A percentile compares a stretch with the other conserved stretches of the same genome.
Evolutionary conservation across 306 rosid genomes (phyloP).

Genomic region (Clitoria ternatea): DNA sequence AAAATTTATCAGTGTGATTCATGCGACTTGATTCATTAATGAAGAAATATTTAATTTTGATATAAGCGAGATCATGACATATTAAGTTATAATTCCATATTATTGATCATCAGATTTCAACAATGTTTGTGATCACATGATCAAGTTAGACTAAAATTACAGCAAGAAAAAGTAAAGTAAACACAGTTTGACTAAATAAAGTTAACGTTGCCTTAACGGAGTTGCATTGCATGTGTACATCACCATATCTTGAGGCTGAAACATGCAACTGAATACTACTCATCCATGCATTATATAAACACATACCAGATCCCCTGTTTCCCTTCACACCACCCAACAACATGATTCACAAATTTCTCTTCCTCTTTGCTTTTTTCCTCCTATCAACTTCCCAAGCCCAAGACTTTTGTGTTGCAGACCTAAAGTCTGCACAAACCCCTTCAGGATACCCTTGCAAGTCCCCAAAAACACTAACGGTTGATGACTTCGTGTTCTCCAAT

Average conservation of each 20-base stretch:
- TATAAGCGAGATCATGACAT: too few relatives aligned
- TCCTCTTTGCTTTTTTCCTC: slow-evolving; percentile 38
- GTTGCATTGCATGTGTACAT: too few relatives aligned
- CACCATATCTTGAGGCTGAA: neutral
- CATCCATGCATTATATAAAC: neutral
- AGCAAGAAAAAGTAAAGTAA: neutral
- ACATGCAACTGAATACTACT: neutral
- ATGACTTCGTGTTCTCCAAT: slow-evolving; percentile 48
- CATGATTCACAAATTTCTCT: slow-evolving; percentile 40
- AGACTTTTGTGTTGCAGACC: slow-evolving; percentile 63
- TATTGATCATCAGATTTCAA: too few relatives aligned
- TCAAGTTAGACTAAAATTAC: neutral
- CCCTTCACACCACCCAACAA: neutral
- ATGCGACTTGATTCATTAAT: too few relatives aligned
- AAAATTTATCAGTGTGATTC: too few relatives aligned
- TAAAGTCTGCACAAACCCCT: slow-evolving; percentile 32
- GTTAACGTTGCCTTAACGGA: neutral
- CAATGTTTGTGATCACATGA: too few relatives aligned
- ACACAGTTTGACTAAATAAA: neutral
- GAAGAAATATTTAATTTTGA: too few relatives aligned
- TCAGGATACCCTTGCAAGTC: slow-evolving; percentile 55
- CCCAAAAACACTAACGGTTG: slow-evolving; percentile 22
- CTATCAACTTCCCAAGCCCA: slow-evolving; percentile 32
- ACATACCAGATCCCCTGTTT: neutral
- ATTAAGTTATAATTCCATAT: too few relatives aligned